Evolutionary conservation across 176 grass and related monocot genomes (phyloP).

Genomic region (Phoenix dactylifera): DNA sequence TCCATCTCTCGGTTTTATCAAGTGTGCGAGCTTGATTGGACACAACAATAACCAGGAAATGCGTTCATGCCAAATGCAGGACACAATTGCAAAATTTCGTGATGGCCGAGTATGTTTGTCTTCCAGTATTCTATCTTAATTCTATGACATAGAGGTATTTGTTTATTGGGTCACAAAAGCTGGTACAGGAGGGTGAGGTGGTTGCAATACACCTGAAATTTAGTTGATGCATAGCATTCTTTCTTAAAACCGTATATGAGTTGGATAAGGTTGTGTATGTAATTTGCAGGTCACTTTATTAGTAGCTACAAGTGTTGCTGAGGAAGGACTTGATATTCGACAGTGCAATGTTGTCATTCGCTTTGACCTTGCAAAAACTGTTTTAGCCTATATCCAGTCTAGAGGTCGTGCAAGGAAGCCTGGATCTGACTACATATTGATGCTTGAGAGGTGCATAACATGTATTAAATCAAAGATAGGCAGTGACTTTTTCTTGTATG

Average conservation of each 20-base stretch:
- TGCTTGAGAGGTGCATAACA: constrained; percentile 85
- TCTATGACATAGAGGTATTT: too few species aligned
- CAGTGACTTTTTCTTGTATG: too few species aligned
- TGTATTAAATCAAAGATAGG: not conserved
- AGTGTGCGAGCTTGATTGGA: constrained; percentile 90
- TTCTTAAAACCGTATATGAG: too few species aligned
- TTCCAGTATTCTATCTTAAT: not conserved
- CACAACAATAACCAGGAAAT: constrained; percentile 99
- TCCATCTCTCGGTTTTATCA: constrained; percentile 84
- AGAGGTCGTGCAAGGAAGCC: constrained; percentile 95
- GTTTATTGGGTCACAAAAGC: too few species aligned
- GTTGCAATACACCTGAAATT: too few species aligned
- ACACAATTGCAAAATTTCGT: constrained; percentile 91
- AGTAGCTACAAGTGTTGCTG: constrained; percentile 95
- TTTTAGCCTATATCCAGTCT: constrained; percentile 96
- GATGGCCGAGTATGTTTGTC: constrained; percentile 80
- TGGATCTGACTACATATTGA: constrained; percentile 98
- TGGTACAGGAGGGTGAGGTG: too few species aligned
- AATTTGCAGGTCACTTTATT: constrained; percentile 81
- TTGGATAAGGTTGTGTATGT: not conserved
- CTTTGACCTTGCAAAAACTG: constrained; percentile 98
- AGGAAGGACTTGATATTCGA: constrained; percentile 98
- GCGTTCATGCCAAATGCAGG: constrained; percentile 95
- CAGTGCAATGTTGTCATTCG: constrained; percentile 99
- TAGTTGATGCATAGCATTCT: too few species aligned